phyloP scores from a whole-genome alignment of 2,329 filamentous ascomycete genomes.

The Dothideomycetidae sp. region DNA sequence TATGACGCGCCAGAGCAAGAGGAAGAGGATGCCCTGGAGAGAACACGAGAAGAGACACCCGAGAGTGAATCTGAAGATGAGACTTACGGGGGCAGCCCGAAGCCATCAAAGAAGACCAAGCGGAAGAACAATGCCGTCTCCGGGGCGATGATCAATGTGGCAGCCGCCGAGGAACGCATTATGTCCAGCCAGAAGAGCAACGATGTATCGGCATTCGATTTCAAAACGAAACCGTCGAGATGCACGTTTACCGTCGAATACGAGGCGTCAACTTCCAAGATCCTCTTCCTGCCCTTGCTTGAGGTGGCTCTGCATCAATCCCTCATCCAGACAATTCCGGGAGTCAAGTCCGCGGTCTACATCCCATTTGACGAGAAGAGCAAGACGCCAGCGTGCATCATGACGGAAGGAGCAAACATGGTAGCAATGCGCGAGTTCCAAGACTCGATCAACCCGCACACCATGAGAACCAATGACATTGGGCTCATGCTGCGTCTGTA shows the following conservation, averaged over 20 bases:
- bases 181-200: slow-evolving; percentile 41
- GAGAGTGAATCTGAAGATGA: slow-evolving; percentile 46
- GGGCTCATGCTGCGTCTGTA: slow-evolving; percentile 71
- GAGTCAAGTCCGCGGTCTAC: slow-evolving; percentile 54
- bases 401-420: slow-evolving; percentile 77
- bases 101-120: slow-evolving; percentile 17
- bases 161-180: slow-evolving; percentile 46
- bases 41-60: slow-evolving; percentile 45
- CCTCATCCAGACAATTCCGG: slow-evolving; percentile 73
- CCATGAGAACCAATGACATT: slow-evolving; percentile 84
- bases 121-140: slow-evolving; percentile 29
- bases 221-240: slow-evolving; percentile 58
- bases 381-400: slow-evolving; percentile 45
- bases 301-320: slow-evolving; percentile 65
- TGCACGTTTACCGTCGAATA: slow-evolving; percentile 77
- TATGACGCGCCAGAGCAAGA: slow-evolving; percentile 91
- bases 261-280: slow-evolving; percentile 64
- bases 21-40: slow-evolving; percentile 58
- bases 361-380: slow-evolving; percentile 27
- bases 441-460: slow-evolving; percentile 73
- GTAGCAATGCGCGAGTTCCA: slow-evolving; percentile 79
- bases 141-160: slow-evolving; percentile 9
- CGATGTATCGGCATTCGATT: slow-evolving; percentile 63
- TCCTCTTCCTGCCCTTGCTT: slow-evolving; percentile 83
- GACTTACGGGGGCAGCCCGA: slow-evolving; percentile 33